A percentile compares a stretch with the other conserved stretches of the same genome.
Evolutionary conservation across 2,329 filamentous ascomycete genomes (phyloP).

Genomic region (Botrytis cinerea): DNA sequence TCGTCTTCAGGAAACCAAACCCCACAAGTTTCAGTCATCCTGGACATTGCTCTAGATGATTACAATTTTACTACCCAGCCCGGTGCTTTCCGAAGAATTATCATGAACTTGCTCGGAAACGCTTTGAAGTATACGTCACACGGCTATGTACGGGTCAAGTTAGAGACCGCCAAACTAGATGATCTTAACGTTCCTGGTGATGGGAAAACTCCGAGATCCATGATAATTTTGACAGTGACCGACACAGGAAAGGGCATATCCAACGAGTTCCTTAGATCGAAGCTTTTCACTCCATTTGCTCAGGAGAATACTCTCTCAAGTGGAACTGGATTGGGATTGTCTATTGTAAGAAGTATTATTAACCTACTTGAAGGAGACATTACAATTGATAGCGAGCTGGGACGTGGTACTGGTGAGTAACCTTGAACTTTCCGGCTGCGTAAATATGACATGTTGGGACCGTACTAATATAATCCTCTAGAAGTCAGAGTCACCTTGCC

Average conservation of each 20-base stretch:
- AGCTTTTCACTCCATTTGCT: constrained; percentile 62
- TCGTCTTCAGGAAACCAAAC: constrained; percentile 20
- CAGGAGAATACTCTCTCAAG: constrained; percentile 64
- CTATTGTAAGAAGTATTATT: constrained; percentile 64
- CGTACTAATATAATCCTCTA: constrained; percentile 28
- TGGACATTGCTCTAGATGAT: constrained; percentile 38
- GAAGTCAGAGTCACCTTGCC: constrained; percentile 41
- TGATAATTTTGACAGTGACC: constrained; percentile 65
- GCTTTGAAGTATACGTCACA: constrained; percentile 61
- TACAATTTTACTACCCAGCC: constrained; percentile 53
- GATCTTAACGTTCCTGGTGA: constrained; percentile 30
- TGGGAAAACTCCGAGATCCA: constrained; percentile 33
- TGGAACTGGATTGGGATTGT: constrained; percentile 64
- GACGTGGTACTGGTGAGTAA: constrained; percentile 55
- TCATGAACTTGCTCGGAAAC: constrained; percentile 66
- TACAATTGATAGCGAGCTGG: constrained; percentile 56
- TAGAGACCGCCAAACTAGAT: constrained; percentile 37
- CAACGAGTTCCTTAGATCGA: constrained; percentile 60
- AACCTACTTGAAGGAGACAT: constrained; percentile 61
- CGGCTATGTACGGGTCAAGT: constrained; percentile 52
- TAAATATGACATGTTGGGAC: neutral
- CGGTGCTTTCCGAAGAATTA: constrained; percentile 52
- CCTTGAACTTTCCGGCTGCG: neutral
- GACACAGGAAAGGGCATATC: constrained; percentile 73
- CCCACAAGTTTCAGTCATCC: constrained; percentile 38